Base-by-base conservation (phyloP, 2,329 filamentous ascomycete species). In the Alternaria atra region DNA sequence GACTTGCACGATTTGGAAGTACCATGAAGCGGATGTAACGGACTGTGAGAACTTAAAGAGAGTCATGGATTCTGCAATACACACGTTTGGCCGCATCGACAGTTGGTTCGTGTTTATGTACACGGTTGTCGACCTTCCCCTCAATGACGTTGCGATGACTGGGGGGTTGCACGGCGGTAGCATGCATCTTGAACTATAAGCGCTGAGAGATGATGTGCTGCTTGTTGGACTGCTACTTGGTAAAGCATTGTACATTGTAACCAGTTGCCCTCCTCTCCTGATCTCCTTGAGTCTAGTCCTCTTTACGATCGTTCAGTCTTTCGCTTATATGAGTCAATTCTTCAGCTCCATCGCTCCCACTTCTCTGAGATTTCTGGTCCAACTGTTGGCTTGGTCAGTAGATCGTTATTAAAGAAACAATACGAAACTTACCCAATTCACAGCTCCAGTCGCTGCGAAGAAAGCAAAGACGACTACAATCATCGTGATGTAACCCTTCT, bases 401-500 rank as follows among this genome's bases (percentile, higher is more conserved):
- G 10, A 6, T 20, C 3, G 20, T 12, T 25, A 20, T n/a, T n/a
- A 44, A 12, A 6, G 7, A 2, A 0, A 4, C 10, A 10, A 4
- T 25, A 0, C 3, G 17, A 15, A 34, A 67, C 67, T 66, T 44
- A 70, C 70, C 63, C 64, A 74, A 52, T 65, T 61, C 5, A 73
- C 68, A 6, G 65, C 68, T 30, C 52, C 61, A 27, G 71, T 73
- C 15, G 60, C 56, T 12, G 61, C 68, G 55, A 72, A 71, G 54
- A 73, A 73, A 6, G 71, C 66, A 58, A 70, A 68, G 2, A 72
- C 68, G 3, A 75, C 72, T 4, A 72, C 65, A 17, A 80, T 72
- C 72, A 80, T 77, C 2, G 77, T 64, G 34, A 80, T 77, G 7
- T 69, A 74, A 0, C 79, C 79, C 50, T 78, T 80, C 47, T 68